Percentiles rank a stretch among this genome's conserved stretches.
Conservation (phyloP, 495 filamentous ascomycete genomes). For the Trichoderma orchidacearum region DNA sequence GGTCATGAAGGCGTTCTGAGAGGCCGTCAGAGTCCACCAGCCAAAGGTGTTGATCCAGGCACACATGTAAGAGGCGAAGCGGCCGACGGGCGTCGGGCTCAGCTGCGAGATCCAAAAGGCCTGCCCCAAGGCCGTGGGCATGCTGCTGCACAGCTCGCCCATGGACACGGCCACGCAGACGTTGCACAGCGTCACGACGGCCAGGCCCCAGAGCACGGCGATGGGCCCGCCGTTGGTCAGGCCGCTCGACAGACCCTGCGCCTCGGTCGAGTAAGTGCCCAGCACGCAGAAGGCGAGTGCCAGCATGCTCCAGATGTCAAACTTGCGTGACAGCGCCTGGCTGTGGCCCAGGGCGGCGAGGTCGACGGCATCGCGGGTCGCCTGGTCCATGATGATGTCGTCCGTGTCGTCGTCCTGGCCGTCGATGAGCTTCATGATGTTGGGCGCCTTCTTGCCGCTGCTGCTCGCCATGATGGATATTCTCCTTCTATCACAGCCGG, state of each 20-base stretch:
- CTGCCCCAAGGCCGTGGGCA: slow-evolving; percentile 32
- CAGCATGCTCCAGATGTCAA: slow-evolving; percentile 22
- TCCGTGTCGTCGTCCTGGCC: background rate
- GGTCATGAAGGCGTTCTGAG: slow-evolving; percentile 33
- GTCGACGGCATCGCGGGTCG: slow-evolving; percentile 31
- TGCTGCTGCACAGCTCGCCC: slow-evolving; percentile 33
- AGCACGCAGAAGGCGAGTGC: slow-evolving; percentile 30
- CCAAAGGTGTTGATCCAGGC: slow-evolving; percentile 37
- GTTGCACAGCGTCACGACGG: slow-evolving; percentile 28
- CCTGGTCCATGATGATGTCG: slow-evolving; percentile 12
- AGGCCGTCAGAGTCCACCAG: slow-evolving; percentile 33
- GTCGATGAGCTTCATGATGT: background rate
- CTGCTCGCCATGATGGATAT: background rate
- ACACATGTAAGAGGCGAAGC: slow-evolving; percentile 30
- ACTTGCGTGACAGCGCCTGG: slow-evolving; percentile 33
- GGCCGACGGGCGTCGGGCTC: slow-evolving; percentile 18
- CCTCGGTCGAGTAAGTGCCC: slow-evolving; percentile 33
- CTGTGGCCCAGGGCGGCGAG: slow-evolving; percentile 35
- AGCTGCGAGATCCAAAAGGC: slow-evolving; percentile 32
- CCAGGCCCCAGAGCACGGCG: slow-evolving; percentile 32
- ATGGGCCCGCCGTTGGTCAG: slow-evolving; percentile 30
- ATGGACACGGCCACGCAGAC: slow-evolving; percentile 30
- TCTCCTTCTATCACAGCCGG: too few relatives aligned
- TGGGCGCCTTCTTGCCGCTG: background rate
- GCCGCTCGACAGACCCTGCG: slow-evolving; percentile 21